Conservation (phyloP, 345 rosid species). For the Erysimum cheiranthoides region DNA sequence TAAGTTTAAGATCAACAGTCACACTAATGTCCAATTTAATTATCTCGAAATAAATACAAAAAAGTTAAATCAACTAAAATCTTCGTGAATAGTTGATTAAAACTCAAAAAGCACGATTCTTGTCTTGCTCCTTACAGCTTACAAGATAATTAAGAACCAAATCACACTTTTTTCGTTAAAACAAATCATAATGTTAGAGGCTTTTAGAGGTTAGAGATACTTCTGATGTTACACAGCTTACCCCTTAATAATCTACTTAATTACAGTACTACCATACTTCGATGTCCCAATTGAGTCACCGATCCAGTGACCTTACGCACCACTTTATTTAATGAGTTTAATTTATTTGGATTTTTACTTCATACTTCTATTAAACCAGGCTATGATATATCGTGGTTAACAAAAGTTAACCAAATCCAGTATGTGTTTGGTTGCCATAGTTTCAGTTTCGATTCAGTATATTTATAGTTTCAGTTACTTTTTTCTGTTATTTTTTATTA, state of each 20-base stretch:
- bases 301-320: neutral
- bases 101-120: constrained; percentile 32
- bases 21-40: neutral
- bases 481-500: too few relatives aligned
- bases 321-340: neutral
- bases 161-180: constrained; percentile 5
- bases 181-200: constrained; percentile 30
- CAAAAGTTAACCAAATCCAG: too few relatives aligned
- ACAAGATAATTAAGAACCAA: constrained; percentile 32
- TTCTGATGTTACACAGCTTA: constrained; percentile 7
- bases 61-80: neutral
- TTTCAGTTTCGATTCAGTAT: too few relatives aligned
- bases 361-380: neutral
- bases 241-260: constrained; percentile 14
- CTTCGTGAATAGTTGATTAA: constrained; percentile 24
- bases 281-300: neutral
- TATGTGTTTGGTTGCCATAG: too few relatives aligned
- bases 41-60: neutral
- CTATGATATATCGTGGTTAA: too few relatives aligned
- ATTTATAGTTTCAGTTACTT: too few relatives aligned
- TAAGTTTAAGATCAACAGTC: constrained; percentile 16
- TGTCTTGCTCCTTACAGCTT: constrained; percentile 44
- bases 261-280: constrained; percentile 19
- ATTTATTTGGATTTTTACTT: neutral
- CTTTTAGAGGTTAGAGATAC: constrained; percentile 1